These are phyloP conservation scores for Leishmania tropica DNA, from an alignment of 208 protist species.

Conservation along the genomic window DNA sequence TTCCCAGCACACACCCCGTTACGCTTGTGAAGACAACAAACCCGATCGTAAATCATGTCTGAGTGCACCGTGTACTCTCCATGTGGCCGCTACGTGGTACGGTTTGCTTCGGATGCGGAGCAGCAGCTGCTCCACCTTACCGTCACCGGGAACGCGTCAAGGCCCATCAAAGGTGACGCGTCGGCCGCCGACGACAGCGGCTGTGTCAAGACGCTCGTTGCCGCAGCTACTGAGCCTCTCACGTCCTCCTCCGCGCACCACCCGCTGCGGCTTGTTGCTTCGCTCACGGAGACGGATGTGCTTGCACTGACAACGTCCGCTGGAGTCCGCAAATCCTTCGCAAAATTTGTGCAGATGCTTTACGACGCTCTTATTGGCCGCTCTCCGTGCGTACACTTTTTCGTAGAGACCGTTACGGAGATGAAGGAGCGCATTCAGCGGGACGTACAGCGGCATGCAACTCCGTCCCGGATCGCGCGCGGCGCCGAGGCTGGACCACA, in stretches of 20 bases:
- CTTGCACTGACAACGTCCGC: constrained; percentile 62
- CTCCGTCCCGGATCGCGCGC: background rate
- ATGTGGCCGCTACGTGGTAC: constrained; percentile 72
- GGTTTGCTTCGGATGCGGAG: constrained; percentile 37
- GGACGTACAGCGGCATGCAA: constrained; percentile 36
- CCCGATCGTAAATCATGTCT: constrained; percentile 11
- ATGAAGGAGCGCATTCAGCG: constrained; percentile 72
- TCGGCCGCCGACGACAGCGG: background rate
- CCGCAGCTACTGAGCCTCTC: background rate
- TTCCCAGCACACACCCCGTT: background rate
- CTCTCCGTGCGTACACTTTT: constrained; percentile 65
- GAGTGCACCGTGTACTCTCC: constrained; percentile 78
- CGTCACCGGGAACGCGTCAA: constrained; percentile 26
- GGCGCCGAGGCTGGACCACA: background rate
- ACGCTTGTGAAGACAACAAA: background rate
- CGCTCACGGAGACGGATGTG: constrained; percentile 51
- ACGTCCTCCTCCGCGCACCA: background rate
- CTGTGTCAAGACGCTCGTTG: background rate
- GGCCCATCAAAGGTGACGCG: background rate
- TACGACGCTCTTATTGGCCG: constrained; percentile 79
- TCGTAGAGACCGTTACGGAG: constrained; percentile 75
- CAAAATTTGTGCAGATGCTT: constrained; percentile 71
- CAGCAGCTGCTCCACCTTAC: constrained; percentile 35
- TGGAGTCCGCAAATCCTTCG: constrained; percentile 75
- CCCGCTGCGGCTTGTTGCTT: constrained; percentile 24